phyloP scores from a whole-genome alignment of 768 basidiomycete species.

The Tricholoma flavovirens region DNA sequence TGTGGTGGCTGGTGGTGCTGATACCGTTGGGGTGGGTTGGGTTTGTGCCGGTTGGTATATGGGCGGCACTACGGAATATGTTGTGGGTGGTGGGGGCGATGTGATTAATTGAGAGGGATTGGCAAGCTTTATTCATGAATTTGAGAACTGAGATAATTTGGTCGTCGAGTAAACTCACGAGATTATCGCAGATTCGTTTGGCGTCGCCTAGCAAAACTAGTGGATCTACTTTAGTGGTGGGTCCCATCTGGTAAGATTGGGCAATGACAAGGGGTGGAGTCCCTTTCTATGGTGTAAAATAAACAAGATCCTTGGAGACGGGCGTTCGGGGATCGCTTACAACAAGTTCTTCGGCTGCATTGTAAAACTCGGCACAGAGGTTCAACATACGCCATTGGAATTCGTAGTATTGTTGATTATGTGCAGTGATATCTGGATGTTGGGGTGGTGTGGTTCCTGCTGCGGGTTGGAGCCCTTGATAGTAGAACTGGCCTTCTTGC shows the following conservation, averaged over 20 bases:
- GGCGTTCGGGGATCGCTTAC: conserved; percentile 37
- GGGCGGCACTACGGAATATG: conserved; percentile 44
- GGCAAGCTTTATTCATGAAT: conserved; percentile 44
- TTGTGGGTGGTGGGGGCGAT: conserved; percentile 57
- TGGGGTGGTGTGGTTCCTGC: conserved; percentile 30
- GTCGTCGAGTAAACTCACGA: conserved; percentile 38
- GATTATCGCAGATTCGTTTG: conserved; percentile 69
- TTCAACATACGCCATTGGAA: conserved; percentile 84
- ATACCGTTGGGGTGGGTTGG: conserved; percentile 21
- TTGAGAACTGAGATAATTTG: neutral
- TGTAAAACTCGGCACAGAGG: conserved; percentile 81
- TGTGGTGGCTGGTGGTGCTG: conserved; percentile 24
- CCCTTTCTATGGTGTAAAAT: conserved; percentile 36
- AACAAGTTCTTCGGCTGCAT: conserved; percentile 77
- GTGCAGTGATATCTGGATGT: conserved; percentile 47
- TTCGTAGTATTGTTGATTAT: conserved; percentile 77
- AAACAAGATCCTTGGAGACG: conserved; percentile 9
- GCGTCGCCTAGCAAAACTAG: conserved; percentile 69
- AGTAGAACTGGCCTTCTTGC: conserved; percentile 38
- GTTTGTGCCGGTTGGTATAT: conserved; percentile 29
- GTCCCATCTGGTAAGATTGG: conserved; percentile 75
- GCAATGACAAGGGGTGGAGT: conserved; percentile 69
- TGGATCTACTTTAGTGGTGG: conserved; percentile 65
- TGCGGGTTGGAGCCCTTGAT: conserved; percentile 30
- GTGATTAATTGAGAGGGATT: conserved; percentile 68